Percentiles rank a stretch among this genome's conserved stretches.
Conservation (phyloP, 1,139 yeast genomes). For the Pichia sp. region DNA sequence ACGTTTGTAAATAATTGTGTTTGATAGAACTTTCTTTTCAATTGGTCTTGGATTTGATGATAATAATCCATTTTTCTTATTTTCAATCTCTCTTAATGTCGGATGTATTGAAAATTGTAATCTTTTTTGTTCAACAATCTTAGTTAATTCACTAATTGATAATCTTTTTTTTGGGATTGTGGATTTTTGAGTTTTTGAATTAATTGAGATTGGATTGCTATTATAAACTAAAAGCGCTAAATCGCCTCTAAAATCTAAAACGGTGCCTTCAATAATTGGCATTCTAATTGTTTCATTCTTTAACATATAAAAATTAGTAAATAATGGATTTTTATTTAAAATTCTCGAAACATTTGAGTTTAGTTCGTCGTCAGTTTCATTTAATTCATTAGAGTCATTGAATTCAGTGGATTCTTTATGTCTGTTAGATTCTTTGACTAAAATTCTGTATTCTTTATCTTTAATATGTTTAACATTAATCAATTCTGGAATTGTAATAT, state of each 20-base stretch:
- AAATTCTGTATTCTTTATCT: constrained; percentile 32
- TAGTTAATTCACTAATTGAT: constrained; percentile 5
- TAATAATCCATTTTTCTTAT: not conserved
- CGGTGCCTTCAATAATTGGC: constrained; percentile 50
- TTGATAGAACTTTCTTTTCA: constrained; percentile 5
- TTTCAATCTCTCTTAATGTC: constrained; percentile 8
- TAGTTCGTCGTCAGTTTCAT: constrained; percentile 15
- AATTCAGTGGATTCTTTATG: constrained; percentile 12
- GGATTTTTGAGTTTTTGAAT: not conserved
- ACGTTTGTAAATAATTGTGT: constrained; percentile 16
- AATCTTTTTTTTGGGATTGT: constrained; percentile 1
- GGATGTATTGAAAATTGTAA: constrained; percentile 11
- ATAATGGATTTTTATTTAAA: constrained; percentile 36
- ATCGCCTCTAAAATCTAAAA: constrained; percentile 58
- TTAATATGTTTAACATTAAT: constrained; percentile 24
- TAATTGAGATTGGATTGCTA: not conserved
- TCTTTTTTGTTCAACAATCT: constrained; percentile 10
- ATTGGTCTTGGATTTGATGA: constrained; percentile 12
- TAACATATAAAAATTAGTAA: constrained; percentile 53
- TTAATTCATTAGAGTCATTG: not conserved
- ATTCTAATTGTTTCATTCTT: constrained; percentile 49
- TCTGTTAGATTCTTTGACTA: constrained; percentile 1
- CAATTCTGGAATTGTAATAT: constrained; percentile 49
- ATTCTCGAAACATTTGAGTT: constrained; percentile 28
- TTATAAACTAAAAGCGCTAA: constrained; percentile 37